phyloP scores from a whole-genome alignment of 2,329 filamentous ascomycete species.

The Bipolaris victoriae region DNA sequence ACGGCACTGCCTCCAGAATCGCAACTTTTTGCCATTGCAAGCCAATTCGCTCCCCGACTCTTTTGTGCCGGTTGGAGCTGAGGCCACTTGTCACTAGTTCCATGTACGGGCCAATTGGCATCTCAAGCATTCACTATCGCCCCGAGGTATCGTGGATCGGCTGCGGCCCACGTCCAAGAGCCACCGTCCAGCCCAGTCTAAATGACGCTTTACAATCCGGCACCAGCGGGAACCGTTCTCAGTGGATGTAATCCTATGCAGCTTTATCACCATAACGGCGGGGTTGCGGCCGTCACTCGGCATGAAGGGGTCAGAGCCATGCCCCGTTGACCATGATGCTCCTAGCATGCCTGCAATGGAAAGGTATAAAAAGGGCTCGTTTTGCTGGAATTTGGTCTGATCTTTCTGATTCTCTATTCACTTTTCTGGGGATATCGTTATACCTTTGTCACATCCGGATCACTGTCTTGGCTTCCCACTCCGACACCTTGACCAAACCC shows the following conservation, averaged over 20 bases:
- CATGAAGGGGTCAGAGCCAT: constrained; percentile 46
- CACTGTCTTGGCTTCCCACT: constrained; percentile 15
- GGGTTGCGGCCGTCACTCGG: constrained; percentile 43
- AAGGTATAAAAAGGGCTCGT: constrained; percentile 49
- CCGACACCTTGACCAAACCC: constrained; percentile 5
- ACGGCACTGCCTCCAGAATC: constrained; percentile 34
- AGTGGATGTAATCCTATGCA: constrained; percentile 50
- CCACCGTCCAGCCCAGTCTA: constrained; percentile 44
- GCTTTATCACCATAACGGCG: constrained; percentile 49
- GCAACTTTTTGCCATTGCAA: constrained; percentile 38
- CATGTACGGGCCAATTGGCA: constrained; percentile 43
- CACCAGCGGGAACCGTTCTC: constrained; percentile 43
- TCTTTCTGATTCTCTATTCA: constrained; percentile 39
- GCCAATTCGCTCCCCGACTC: constrained; percentile 39
- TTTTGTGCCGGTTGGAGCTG: constrained; percentile 43
- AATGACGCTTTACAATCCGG: constrained; percentile 44
- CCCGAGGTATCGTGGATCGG: constrained; percentile 45
- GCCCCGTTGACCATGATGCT: constrained; percentile 36
- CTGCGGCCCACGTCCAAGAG: constrained; percentile 38
- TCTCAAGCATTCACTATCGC: constrained; percentile 28
- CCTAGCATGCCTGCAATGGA: constrained; percentile 22
- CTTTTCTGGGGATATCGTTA: constrained; percentile 22
- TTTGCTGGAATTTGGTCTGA: constrained; percentile 22
- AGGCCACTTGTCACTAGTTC: constrained; percentile 31
- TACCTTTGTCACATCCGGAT: constrained; percentile 20